Evolutionary conservation across 257 asterid genomes (phyloP).

Genomic region (Knoxia roxburghii): DNA sequence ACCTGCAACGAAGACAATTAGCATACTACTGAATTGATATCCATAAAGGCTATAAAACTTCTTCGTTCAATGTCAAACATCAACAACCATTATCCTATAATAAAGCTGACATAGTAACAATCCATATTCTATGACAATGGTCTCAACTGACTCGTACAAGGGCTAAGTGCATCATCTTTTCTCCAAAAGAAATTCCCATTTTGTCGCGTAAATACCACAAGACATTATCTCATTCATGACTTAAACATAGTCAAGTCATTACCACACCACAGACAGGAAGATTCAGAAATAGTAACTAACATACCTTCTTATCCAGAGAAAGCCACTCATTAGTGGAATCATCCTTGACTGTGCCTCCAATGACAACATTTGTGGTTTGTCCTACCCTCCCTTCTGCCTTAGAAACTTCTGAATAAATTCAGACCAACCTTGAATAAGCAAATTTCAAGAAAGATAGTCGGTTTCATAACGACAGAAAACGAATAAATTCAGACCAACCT

Average conservation of each 20-base stretch:
- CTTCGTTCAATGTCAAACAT: background rate
- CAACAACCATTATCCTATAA: background rate
- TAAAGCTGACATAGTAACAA: background rate
- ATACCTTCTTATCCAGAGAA: conserved; percentile 69
- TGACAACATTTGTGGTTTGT: conserved; percentile 78
- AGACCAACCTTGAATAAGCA: conserved; percentile 12
- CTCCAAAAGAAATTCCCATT: background rate
- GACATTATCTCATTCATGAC: background rate
- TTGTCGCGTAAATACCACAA: background rate
- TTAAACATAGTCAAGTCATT: background rate
- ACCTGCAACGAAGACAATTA: conserved; percentile 39
- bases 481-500: conserved; percentile 20
- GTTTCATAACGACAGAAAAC: too few relatives aligned
- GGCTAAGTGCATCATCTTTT: background rate
- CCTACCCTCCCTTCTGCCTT: conserved; percentile 87
- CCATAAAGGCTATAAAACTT: background rate
- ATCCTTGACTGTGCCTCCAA: conserved; percentile 81
- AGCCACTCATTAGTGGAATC: conserved; percentile 85
- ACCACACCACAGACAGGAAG: background rate
- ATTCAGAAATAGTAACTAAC: background rate
- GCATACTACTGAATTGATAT: background rate
- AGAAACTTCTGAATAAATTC: conserved; percentile 58
- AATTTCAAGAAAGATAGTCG: background rate
- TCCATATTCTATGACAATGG: background rate
- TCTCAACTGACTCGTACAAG: background rate